These are phyloP conservation scores for Spatholobus suberectus DNA, from an alignment of 306 rosid species.

Conservation along the genomic window DNA sequence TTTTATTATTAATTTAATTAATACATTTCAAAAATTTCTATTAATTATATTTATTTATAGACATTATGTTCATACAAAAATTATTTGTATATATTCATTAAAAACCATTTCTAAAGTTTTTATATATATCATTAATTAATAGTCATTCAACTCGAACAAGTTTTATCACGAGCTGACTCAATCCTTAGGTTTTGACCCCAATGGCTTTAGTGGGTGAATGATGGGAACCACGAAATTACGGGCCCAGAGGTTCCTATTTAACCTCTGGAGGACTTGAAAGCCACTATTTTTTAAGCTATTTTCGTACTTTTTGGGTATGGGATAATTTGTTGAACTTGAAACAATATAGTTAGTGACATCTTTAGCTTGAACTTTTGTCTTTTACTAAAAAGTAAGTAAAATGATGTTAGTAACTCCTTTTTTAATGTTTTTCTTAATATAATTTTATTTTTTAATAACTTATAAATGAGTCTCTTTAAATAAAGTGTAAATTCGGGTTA, in stretches of 20 bases:
- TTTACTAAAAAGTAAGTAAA: conserved; percentile 1
- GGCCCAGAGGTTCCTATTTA: conserved; percentile 26
- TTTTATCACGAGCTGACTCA: neutral
- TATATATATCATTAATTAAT: neutral
- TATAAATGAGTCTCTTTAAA: neutral
- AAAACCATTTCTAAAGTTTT: neutral
- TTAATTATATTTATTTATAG: neutral
- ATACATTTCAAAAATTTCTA: too few species aligned
- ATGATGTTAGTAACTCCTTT: neutral
- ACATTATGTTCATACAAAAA: neutral
- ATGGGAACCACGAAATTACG: conserved; percentile 41
- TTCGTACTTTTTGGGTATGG: conserved; percentile 6
- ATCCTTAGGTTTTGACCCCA: conserved; percentile 34
- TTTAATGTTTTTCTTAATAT: neutral
- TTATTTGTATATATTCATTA: neutral
- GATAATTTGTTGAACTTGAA: neutral
- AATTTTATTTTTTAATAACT: neutral
- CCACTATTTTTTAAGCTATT: neutral
- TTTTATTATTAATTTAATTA: too few species aligned
- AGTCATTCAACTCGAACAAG: too few species aligned
- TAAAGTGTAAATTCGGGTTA: neutral
- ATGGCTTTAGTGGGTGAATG: conserved; percentile 10
- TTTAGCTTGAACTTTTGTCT: conserved; percentile 27
- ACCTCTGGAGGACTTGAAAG: conserved; percentile 4
- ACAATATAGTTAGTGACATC: neutral